Evolutionary conservation across 805 yeast genomes (phyloP), one percentile per base, ranked within the genome.

Genomic region (Starmera caribaea): DNA sequence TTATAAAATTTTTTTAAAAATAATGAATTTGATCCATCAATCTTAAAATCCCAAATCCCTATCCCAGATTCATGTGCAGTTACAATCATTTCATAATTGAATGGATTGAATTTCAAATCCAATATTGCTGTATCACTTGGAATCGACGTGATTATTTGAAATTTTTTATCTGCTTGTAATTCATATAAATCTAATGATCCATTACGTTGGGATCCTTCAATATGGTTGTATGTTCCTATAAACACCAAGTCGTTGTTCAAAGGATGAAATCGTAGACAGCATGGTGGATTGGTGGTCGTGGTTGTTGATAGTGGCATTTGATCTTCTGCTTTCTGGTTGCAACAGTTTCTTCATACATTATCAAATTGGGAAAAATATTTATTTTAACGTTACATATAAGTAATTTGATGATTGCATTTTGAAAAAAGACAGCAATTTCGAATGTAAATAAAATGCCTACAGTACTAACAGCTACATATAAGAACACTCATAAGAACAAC

Each of bases 1-100:
- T 70, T 72, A 16, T 65, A 47, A 43, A 50, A 1, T 64, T 21
- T 16, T 64, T 36, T 28, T 44, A 39, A 5, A 51, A 38, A 16
- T 36, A 36, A 31, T 57, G 53, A 6, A 39, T 39, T 3, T 42
- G 41, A 8, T 35, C 35, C 34, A 7, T 16, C 32, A 13, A 16
- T 32, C 34, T 33, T 16, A n/a, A 13, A 31, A 26, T 27, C 57
- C 96, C 97, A 92, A 8, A 82, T 42, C 26, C 63, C 63, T 3
- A 90, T 70, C 2, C 97, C 97, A 0, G 87, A 82, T 0, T 96
- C 85, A 53, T 89, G 95, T 0, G 79, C 88, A 2, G 85, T 69
- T 2, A 70, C 68, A 4, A 86, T 48, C 8, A 71, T 32, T 4
- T 63, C 44, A 10, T 61, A 54, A 46, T 79, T 77, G 35, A 62